Base-by-base conservation (phyloP, 257 asterid species). In the Ballota nigra region DNA sequence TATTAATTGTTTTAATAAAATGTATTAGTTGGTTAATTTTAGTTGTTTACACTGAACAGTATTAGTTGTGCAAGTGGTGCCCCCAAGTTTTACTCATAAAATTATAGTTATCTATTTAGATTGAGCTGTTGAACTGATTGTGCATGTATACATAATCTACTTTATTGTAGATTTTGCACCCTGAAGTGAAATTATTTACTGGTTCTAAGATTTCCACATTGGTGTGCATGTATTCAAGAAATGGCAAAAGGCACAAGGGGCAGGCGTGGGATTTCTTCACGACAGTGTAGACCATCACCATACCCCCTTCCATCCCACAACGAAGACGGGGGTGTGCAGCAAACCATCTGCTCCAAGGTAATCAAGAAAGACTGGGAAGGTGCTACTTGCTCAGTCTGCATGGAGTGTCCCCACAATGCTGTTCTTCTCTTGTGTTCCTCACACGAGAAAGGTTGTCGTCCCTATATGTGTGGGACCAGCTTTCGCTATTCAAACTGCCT, bases 391-490 rank as follows among this genome's bases (percentile, higher is more conserved):
- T 86, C 99, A 11, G 98, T 95, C 11, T 95, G 99, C 83, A 95
- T 95, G 97, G 99, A 95, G 80, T 87, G 74, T 74, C 99, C 99
- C 68, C 99, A 95, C 80, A 89, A 92, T 59, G 99, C 99, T 19
- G 98, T 95, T 67, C 99, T 95, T 47, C 98, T 95, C 80, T 73
- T 95, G 65, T 95, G 99, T 77, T 89, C 99, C 75, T 95, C 98
- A 0, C 88, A 95, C 63, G 97, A 89, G 55, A 95, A 95, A 68
- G 99, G 99, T 43, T 95, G 99, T 58, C 98, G 95, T 40, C 97
- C 99, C 68, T 95, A 95, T 78, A 95, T 95, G 99, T 95, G 99
- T 74, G 99, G 97, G 29, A 95, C 99, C 76, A 95, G 96, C 79
- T 85, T 78, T 58, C 98, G 96, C 70, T 81, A 84, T 69, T 92